Percentiles rank a stretch among this genome's conserved stretches.
These are phyloP conservation scores for Eudorina sp. DNA, from an alignment of 139 green algal genomes.

Conservation along the genomic window DNA sequence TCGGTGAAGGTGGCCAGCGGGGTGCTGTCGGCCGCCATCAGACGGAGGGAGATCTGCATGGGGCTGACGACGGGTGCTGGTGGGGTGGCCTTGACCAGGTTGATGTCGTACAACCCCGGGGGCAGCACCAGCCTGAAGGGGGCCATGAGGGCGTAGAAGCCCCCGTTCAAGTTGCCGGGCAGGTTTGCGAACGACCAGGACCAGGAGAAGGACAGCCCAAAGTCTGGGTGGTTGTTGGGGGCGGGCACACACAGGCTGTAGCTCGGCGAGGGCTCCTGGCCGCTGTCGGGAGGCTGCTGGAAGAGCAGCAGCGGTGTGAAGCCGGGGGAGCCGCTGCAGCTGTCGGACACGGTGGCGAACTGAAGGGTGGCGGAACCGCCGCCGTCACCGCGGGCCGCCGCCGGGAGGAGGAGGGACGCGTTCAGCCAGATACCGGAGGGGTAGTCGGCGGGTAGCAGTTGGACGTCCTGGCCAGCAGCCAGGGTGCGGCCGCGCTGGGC, in stretches of 20 bases:
- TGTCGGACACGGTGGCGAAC: neutral
- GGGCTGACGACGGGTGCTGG: neutral
- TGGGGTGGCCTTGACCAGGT: neutral
- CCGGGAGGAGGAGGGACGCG: neutral
- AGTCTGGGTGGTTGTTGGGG: slow-evolving; percentile 8
- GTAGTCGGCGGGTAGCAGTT: neutral
- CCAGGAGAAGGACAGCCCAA: slow-evolving; percentile 21
- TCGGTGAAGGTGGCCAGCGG: neutral
- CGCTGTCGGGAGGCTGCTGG: neutral
- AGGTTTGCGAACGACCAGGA: neutral
- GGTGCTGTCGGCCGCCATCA: neutral
- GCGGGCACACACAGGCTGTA: neutral
- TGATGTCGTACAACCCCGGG: neutral
- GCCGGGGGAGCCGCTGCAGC: neutral
- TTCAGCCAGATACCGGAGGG: neutral
- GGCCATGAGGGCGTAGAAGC: neutral
- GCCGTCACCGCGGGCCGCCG: neutral
- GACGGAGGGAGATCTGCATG: neutral
- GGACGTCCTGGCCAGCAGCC: neutral
- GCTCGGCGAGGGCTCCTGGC: neutral
- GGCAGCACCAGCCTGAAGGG: neutral
- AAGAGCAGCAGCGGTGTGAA: neutral
- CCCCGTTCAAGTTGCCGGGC: neutral
- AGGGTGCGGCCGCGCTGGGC: neutral
- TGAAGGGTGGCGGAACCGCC: neutral